Base-by-base conservation (phyloP, 176 grass and related monocot species). In the Aegilops speltoides region DNA sequence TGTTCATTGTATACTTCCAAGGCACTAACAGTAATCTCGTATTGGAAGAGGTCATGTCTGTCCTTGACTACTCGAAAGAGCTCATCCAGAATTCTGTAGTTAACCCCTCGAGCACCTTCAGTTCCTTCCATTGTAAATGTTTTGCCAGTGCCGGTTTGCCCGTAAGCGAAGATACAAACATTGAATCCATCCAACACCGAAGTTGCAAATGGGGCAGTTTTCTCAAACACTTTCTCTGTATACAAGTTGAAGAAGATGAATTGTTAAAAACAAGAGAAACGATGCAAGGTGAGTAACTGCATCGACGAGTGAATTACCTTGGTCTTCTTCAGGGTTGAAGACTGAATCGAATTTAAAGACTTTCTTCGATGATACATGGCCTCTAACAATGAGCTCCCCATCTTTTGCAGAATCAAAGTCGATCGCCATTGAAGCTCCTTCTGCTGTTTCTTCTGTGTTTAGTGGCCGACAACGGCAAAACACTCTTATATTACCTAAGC, bases 41-140 rank as follows among this genome's bases (percentile, higher is more conserved):
- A 98, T 32, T 60, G 57, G 64, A 91, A 94, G 59, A 93, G 50
- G 19, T 87, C 87, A 34, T 90, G 84, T 56, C 97, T 94, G 89
- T 98, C 94, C 85, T 88, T 90, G 32, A 96, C 89, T 33, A 98
- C 88, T 76, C 80, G 87, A 81, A 98, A 98, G 25, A 98, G 88
- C 69, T 98, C 90, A 32, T 98, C 92, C 16, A 98, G 57, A 61
- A 94, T 98, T 57, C 89, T 94, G 41, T 94, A 96, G 64, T 98
- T 98, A 72, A 98, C 93, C 40, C 97, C 97, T 73, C 97, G 88
- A 82, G 89, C 90, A 56, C 90, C 92, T 48, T 92, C 87, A 73
- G 64, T 90, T 6, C 97, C 97, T 90, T 98, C 97, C 97, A 98
- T 98, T 61, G 97, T 98, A 83, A 94, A 98, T 65, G 97, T 96